Base-by-base conservation (phyloP, 805 yeast species). In the Wickerhamiella spandovensis region DNA sequence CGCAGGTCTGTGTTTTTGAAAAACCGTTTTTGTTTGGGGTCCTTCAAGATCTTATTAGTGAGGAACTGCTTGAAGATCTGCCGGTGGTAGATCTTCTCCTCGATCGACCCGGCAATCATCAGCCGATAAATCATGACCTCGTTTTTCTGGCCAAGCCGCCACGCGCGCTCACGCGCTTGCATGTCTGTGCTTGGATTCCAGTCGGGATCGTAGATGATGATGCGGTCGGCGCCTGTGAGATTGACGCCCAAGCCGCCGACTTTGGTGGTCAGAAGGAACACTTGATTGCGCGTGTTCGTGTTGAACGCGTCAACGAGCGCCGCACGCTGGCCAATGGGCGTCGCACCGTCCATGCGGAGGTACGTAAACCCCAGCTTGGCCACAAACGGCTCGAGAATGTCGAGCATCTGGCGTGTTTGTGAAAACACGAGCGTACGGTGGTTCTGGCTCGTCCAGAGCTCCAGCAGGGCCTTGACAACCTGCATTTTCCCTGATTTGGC, bases 111-210 rank as follows among this genome's bases (percentile, higher is more conserved):
- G 1, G 96, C 87, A 43, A 88, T 84, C 85, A 92, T 87, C 43
- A 92, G 70, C 52, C 98, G 69, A 59, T 90, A 92, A 35, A 90
- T 89, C 6, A 88, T 78, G 8, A 90, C 97, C 58, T 89, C 95
- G 51, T 81, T 79, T 62, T 84, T 89, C 64, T 90, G 98, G 1
- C 98, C 98, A 54, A 90, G 72, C 56, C 98, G 72, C 97, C 97
- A 92, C 0, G 97, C 97, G 46, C 98, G 69, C 64, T 90, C 98
- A 53, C 97, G 72, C 0, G 98, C 98, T 66, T 90, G 98, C 53
- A 89, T 74, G 68, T 90, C 98, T 0, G 97, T 92, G 0, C 96
- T 87, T 0, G 98, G 98, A 61, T 90, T 90, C 98, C 98, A 90
- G 66, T 92, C 97, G 0, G 98, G 98, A 61, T 90, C 98, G 63